These are phyloP conservation scores for Fonsecaea pugnacius DNA, from an alignment of 2,329 filamentous ascomycete genomes.

Conservation along the genomic window DNA sequence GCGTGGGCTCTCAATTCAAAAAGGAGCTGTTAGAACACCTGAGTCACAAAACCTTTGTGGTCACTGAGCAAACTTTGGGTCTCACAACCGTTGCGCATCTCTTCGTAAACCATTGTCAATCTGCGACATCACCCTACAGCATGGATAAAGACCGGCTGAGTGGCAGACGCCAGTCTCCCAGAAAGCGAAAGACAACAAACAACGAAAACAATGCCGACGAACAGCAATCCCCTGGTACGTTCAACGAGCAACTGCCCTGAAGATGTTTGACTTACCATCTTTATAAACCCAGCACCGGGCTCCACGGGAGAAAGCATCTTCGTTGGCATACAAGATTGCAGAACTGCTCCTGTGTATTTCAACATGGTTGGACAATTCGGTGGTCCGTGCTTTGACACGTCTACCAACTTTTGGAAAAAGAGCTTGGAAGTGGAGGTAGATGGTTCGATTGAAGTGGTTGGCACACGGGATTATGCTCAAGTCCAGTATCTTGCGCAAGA, in stretches of 20 bases:
- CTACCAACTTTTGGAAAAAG: not conserved
- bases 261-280: not conserved
- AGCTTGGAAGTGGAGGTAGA: constrained; percentile 4
- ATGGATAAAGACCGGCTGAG: not conserved
- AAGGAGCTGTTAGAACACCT: too few relatives aligned
- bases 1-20: too few relatives aligned
- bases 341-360: not conserved
- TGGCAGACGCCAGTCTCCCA: constrained; percentile 10
- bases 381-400: constrained; percentile 2
- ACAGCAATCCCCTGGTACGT: not conserved
- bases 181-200: constrained; percentile 7
- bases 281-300: not conserved
- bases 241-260: not conserved
- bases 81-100: too few relatives aligned
- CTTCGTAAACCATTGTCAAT: not conserved
- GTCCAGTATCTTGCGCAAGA: not conserved
- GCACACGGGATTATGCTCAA: not conserved
- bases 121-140: not conserved
- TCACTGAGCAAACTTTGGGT: too few relatives aligned
- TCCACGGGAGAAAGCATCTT: not conserved
- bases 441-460: not conserved
- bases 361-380: constrained; percentile 12
- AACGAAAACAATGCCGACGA: not conserved
- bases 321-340: not conserved
- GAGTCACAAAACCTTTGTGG: too few relatives aligned